These are phyloP conservation scores for Aschersonia sp. DNA, from an alignment of 2,329 filamentous ascomycete species.

Conservation along the genomic window DNA sequence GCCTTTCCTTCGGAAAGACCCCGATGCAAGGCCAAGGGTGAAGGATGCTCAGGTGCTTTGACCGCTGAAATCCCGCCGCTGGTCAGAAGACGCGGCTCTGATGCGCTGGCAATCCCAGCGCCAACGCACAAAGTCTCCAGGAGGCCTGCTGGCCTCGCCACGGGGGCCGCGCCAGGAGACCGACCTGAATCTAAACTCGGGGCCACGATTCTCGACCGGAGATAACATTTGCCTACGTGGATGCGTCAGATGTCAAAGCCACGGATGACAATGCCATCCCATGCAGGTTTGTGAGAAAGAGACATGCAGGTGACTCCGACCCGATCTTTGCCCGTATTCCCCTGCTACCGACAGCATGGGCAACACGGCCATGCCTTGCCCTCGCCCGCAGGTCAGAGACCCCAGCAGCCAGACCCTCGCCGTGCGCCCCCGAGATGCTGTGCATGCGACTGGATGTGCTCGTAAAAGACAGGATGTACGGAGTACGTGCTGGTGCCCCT, in stretches of 20 bases:
- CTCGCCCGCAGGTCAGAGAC: no score
- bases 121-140: not conserved
- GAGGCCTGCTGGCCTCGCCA: not conserved
- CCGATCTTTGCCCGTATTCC: not conserved
- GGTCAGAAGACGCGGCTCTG: not conserved
- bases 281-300: not conserved
- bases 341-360: not conserved
- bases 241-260: not conserved
- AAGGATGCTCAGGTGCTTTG: not conserved
- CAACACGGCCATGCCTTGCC: not conserved
- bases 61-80: not conserved
- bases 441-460: no score
- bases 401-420: no score
- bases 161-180: no score
- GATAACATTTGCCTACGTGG: no score
- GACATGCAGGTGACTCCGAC: not conserved
- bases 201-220: no score
- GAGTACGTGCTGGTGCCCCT: not conserved
- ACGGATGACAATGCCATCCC: not conserved
- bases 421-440: no score
- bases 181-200: no score
- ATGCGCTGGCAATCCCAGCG: conserved; percentile 1
- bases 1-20: no score
- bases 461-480: no score
- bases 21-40: not conserved